These are phyloP conservation scores for Trapa incisa DNA, from an alignment of 345 rosid species.

Conservation along the genomic window DNA sequence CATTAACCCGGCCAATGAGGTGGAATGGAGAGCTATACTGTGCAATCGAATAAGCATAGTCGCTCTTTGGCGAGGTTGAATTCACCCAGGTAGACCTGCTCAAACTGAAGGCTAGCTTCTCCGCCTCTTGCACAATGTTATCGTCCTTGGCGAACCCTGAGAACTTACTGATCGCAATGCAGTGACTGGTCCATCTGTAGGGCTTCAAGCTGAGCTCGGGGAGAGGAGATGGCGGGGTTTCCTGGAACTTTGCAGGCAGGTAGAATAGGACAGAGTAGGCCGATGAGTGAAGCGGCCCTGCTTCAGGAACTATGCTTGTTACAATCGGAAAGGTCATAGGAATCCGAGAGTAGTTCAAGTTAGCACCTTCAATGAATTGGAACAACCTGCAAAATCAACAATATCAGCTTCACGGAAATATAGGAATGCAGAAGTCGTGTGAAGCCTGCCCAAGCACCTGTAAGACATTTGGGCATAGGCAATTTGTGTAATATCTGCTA, in stretches of 20 bases:
- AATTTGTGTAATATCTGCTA: too few species aligned
- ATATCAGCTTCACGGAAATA: not conserved
- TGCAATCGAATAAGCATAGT: constrained; percentile 44
- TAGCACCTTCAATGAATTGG: constrained; percentile 59
- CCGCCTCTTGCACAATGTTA: constrained; percentile 31
- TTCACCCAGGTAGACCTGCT: constrained; percentile 43
- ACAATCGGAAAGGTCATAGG: constrained; percentile 51
- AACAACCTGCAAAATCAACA: constrained; percentile 29
- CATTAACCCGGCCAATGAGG: constrained; percentile 44
- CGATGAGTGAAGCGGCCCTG: constrained; percentile 47
- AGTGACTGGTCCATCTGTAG: constrained; percentile 27
- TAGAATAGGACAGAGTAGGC: constrained; percentile 41
- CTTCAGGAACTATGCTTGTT: constrained; percentile 54
- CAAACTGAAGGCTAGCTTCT: constrained; percentile 44
- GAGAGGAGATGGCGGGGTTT: constrained; percentile 44
- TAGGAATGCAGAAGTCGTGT: too few species aligned
- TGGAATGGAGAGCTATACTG: constrained; percentile 54
- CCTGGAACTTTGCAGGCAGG: constrained; percentile 46
- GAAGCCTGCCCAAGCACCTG: too few species aligned
- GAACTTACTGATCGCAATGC: constrained; percentile 49
- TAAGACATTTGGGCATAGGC: too few species aligned
- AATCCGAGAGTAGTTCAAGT: constrained; percentile 48
- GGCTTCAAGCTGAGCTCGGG: constrained; percentile 38
- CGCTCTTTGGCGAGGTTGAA: constrained; percentile 21
- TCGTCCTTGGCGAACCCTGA: constrained; percentile 49